Evolutionary conservation across 352 stramenopile genomes (phyloP).

Genomic region (Paralagenidium karlingii): DNA sequence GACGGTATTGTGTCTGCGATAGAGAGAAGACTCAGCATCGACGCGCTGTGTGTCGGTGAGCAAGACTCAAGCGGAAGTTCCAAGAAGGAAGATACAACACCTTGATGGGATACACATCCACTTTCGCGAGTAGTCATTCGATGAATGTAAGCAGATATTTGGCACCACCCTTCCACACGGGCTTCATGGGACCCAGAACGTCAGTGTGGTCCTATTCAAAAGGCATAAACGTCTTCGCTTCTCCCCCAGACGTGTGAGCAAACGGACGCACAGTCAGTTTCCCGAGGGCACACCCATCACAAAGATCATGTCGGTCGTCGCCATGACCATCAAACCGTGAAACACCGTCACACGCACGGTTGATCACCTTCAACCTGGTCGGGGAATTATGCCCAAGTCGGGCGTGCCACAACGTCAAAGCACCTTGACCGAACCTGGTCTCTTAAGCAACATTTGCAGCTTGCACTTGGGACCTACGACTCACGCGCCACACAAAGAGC

Average conservation of each 20-base stretch:
- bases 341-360: constrained; percentile 2
- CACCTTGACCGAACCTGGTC: not conserved
- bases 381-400: not conserved
- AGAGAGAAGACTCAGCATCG: no score
- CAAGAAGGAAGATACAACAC: no score
- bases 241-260: not conserved
- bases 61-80: no score
- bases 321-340: no score
- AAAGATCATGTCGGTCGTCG: not conserved
- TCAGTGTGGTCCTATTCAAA: not conserved
- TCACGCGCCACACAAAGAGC: no score
- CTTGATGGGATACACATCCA: constrained; percentile 5
- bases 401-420: not conserved
- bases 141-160: constrained; percentile 8
- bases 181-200: not conserved
- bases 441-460: not conserved
- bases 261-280: not conserved
- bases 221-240: not conserved
- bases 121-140: constrained; percentile 5
- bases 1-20: no score
- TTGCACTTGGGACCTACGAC: no score
- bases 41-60: no score
- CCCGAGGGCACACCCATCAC: not conserved
- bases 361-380: not conserved
- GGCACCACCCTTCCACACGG: not conserved